Percentiles rank a stretch among this genome's conserved stretches.
Evolutionary conservation across 78 protist species (phyloP).

Genomic region (Emiliania huxleyi): DNA sequence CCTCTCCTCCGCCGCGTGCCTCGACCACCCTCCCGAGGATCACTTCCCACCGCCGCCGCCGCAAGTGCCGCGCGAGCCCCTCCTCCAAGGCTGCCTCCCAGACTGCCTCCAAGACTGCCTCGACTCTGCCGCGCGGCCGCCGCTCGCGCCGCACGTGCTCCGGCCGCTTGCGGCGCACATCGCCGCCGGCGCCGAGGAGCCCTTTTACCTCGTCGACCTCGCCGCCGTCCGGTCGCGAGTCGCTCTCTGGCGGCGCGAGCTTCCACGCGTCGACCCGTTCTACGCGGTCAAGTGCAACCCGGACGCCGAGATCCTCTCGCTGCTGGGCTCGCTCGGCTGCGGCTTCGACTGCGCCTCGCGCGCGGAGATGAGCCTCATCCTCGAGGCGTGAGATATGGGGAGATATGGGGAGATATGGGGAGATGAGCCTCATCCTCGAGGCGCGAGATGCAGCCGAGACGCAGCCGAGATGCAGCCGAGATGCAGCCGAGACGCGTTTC

Average conservation of each 20-base stretch:
- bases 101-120: neutral
- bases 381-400: too few relatives aligned
- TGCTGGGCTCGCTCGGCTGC: constrained; percentile 31
- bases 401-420: too few relatives aligned
- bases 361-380: constrained; percentile 42
- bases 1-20: neutral
- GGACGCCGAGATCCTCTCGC: neutral
- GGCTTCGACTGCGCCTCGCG: constrained; percentile 60
- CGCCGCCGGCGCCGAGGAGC: neutral
- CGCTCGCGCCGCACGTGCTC: neutral
- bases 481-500: too few relatives aligned
- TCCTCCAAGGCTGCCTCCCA: neutral
- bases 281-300: constrained; percentile 66
- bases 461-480: too few relatives aligned
- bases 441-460: too few relatives aligned
- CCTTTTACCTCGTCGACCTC: constrained; percentile 41
- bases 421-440: constrained; percentile 20
- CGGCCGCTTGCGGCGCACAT: neutral
- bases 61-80: neutral
- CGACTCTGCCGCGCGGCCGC: neutral
- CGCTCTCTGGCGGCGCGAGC: neutral
- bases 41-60: neutral
- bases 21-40: neutral
- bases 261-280: constrained; percentile 49
- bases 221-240: neutral